phyloP scores from a whole-genome alignment of 2,329 filamentous ascomycete genomes.

The Cladosporium sp. region DNA sequence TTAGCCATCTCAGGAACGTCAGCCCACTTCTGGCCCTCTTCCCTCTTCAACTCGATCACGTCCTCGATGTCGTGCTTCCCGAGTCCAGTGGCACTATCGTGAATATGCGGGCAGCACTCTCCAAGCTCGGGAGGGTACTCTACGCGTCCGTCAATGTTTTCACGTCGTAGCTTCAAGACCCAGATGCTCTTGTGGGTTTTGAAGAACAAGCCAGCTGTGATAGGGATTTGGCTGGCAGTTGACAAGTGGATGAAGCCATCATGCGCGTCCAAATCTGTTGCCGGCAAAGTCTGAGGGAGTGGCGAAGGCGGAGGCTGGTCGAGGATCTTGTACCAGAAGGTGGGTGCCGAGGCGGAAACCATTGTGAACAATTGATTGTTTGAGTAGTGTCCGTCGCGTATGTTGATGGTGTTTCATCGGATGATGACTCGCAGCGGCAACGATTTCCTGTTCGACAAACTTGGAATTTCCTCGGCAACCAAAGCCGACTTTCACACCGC shows the following conservation, averaged over 20 bases:
- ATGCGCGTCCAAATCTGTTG: conserved; percentile 28
- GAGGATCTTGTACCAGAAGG: conserved; percentile 36
- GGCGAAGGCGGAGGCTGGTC: conserved; percentile 26
- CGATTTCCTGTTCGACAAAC: not conserved
- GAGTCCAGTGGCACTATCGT: conserved; percentile 26
- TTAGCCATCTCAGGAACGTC: conserved; percentile 20
- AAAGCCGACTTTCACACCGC: not conserved
- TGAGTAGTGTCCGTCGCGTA: not conserved
- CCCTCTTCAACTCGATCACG: conserved; percentile 27
- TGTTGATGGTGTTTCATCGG: not conserved
- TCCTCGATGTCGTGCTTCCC: conserved; percentile 28
- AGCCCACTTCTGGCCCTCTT: conserved; percentile 21
- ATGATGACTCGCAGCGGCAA: conserved; percentile 9
- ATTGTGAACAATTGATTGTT: not conserved
- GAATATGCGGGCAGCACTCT: conserved; percentile 29
- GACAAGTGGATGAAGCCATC: conserved; percentile 34
- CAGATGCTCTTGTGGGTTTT: conserved; percentile 23
- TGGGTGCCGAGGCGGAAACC: conserved; percentile 1
- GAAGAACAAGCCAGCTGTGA: conserved; percentile 34
- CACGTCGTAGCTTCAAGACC: conserved; percentile 28
- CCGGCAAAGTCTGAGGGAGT: conserved; percentile 28
- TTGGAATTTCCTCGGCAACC: not conserved
- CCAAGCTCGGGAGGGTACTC: conserved; percentile 24
- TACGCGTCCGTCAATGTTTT: conserved; percentile 28
- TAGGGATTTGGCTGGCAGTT: conserved; percentile 31